phyloP scores from a whole-genome alignment of 2,329 filamentous ascomycete species.

The Fusarium anthophilum region DNA sequence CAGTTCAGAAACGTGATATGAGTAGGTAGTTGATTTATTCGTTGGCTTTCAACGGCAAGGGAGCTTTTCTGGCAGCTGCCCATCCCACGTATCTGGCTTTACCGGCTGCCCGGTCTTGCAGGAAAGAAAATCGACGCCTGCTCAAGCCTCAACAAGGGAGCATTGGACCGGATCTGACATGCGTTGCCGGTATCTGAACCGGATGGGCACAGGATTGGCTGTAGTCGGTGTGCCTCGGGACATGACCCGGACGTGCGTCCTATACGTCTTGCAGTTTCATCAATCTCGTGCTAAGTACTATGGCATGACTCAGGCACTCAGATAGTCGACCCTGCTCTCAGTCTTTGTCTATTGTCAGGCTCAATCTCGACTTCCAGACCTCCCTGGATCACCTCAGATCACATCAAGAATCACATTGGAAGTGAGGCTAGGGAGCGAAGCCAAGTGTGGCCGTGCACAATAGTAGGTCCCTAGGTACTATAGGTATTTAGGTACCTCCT shows the following conservation, averaged over 20 bases:
- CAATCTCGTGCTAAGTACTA: neutral
- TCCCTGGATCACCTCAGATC: neutral
- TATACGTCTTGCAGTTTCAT: neutral
- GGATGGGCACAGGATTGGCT: conserved; percentile 11
- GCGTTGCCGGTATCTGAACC: conserved; percentile 15
- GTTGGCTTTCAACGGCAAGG: neutral
- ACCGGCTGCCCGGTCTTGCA: neutral
- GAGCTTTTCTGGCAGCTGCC: neutral
- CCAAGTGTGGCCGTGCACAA: conserved; percentile 11
- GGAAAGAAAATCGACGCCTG: neutral
- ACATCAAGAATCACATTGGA: neutral
- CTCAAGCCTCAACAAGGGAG: neutral
- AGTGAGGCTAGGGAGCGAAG: neutral
- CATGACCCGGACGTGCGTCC: conserved; percentile 3
- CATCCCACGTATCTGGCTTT: neutral
- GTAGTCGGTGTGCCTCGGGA: conserved; percentile 20
- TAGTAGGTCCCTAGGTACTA: neutral
- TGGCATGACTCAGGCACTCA: neutral
- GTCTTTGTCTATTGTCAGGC: neutral
- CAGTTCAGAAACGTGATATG: neutral
- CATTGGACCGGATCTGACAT: conserved; percentile 11
- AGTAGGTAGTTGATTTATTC: neutral
- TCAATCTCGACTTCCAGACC: neutral
- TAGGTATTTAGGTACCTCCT: neutral
- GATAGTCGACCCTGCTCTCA: neutral